Percentiles rank a stretch among this genome's conserved stretches.
Conservation (phyloP, 495 filamentous ascomycete species). For the Podospora tetraspora region DNA sequence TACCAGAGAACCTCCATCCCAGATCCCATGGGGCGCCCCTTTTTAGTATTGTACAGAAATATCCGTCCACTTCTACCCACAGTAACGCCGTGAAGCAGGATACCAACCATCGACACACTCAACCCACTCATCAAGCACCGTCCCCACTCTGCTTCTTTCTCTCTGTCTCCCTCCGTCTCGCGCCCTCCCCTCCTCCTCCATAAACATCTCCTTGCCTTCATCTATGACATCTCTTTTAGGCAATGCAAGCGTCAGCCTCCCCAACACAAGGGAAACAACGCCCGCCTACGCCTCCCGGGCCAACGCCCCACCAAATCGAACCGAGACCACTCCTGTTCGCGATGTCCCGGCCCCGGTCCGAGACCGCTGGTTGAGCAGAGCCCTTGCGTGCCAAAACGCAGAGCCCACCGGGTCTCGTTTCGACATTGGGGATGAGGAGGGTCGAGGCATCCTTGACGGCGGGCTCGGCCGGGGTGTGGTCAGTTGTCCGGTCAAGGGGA, state of each 20-base stretch:
- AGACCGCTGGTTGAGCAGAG: no score
- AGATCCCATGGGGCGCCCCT: neutral
- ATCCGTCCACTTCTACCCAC: neutral
- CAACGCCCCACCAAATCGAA: no score
- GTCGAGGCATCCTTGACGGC: no score
- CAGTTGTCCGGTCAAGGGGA: no score
- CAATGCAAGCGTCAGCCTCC: neutral
- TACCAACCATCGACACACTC: neutral
- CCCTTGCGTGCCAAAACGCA: no score
- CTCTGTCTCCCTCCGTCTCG: neutral
- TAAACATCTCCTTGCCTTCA: neutral
- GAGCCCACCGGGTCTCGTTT: no score
- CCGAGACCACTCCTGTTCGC: no score
- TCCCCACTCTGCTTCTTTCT: neutral
- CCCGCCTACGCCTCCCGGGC: no score
- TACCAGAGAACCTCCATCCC: neutral
- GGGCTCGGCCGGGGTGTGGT: no score
- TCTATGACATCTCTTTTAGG: neutral
- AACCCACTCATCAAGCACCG: neutral
- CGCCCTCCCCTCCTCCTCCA: neutral
- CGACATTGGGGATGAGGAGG: no score
- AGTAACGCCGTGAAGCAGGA: neutral
- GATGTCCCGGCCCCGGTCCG: no score
- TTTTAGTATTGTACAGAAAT: neutral
- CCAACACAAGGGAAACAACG: neutral